Conservation (phyloP, 345 rosid species). For the Alliaria petiolata region DNA sequence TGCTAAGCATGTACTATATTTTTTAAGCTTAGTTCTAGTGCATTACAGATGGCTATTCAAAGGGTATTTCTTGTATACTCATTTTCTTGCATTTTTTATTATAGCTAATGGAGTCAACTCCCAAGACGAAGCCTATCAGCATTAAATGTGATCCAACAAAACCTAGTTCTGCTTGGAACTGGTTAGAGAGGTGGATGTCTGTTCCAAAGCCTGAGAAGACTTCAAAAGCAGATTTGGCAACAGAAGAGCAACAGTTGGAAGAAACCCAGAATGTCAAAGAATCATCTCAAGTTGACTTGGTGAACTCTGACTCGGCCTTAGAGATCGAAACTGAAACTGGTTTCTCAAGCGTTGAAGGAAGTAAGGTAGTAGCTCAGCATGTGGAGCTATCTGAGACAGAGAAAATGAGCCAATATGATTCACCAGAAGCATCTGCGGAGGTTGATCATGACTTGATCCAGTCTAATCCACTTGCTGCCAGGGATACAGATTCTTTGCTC, state of each 20-base stretch:
- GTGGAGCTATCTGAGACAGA: constrained; percentile 39
- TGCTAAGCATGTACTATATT: constrained; percentile 78
- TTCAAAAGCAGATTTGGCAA: constrained; percentile 21
- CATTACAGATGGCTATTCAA: neutral
- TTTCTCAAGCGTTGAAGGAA: constrained; percentile 34
- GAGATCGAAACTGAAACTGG: constrained; percentile 40
- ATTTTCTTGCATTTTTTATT: constrained; percentile 20
- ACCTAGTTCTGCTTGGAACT: constrained; percentile 81
- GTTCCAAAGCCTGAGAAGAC: constrained; percentile 49
- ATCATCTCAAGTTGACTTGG: constrained; percentile 40
- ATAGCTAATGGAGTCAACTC: constrained; percentile 80
- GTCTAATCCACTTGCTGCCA: constrained; percentile 34
- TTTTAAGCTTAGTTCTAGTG: neutral
- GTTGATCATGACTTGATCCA: constrained; percentile 30
- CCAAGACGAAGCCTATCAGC: constrained; percentile 55
- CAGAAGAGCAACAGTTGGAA: constrained; percentile 40
- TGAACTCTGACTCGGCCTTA: constrained; percentile 29
- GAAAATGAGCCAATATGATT: constrained; percentile 32
- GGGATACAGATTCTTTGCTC: constrained; percentile 26
- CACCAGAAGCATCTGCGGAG: constrained; percentile 39
- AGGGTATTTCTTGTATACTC: constrained; percentile 3
- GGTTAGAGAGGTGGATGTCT: constrained; percentile 98
- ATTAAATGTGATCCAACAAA: constrained; percentile 82
- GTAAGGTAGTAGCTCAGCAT: constrained; percentile 21
- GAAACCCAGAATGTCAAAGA: constrained; percentile 27